Conservation (phyloP, 768 basidiomycete species). For the Candolleomyces eurysporus region DNA sequence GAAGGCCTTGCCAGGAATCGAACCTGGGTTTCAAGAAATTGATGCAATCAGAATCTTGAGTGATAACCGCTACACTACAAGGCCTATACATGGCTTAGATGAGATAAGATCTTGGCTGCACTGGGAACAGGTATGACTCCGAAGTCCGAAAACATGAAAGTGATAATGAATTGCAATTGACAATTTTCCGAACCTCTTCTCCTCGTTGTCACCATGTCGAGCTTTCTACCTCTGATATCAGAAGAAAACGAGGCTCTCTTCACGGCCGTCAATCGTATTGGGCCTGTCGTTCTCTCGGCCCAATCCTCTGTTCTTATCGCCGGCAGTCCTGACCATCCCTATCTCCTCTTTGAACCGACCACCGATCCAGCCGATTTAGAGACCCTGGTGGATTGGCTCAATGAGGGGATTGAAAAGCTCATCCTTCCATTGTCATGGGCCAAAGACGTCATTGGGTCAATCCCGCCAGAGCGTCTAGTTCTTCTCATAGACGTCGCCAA, state of each 20-base stretch:
- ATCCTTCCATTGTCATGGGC: conserved; percentile 69
- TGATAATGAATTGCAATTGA: background rate
- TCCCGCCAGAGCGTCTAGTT: conserved; percentile 72
- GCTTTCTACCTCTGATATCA: conserved; percentile 64
- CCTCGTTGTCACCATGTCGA: conserved; percentile 32
- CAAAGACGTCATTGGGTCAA: conserved; percentile 60
- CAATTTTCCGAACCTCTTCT: background rate
- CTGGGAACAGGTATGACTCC: too few species aligned
- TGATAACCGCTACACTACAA: conserved; percentile 11
- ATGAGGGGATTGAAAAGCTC: conserved; percentile 77
- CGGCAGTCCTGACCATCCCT: conserved; percentile 30
- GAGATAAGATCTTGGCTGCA: too few species aligned
- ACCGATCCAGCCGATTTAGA: conserved; percentile 46
- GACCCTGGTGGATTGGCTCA: conserved; percentile 62
- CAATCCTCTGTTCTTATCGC: conserved; percentile 26
- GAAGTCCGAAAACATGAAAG: too few species aligned
- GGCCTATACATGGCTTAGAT: background rate
- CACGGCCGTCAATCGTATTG: conserved; percentile 66
- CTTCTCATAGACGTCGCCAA: conserved; percentile 75
- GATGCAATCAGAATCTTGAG: conserved; percentile 8
- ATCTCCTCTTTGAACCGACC: conserved; percentile 54
- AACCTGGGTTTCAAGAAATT: conserved; percentile 37
- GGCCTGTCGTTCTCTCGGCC: conserved; percentile 64
- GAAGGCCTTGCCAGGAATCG: conserved; percentile 34
- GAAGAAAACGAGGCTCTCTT: conserved; percentile 47